Evolutionary conservation across 441 rosid genomes (phyloP).

Genomic region (Populus hybrid): DNA sequence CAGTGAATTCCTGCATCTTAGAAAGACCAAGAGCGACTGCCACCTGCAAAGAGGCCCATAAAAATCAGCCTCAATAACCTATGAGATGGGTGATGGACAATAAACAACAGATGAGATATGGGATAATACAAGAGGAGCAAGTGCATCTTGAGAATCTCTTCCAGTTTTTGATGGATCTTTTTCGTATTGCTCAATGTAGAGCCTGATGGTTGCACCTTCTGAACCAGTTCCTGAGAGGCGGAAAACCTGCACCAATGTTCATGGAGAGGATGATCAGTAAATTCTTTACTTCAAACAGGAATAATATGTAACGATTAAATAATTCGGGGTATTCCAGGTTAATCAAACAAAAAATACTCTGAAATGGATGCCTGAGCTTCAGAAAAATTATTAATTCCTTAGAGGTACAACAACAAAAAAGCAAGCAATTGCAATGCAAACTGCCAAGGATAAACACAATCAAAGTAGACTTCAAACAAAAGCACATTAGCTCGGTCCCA

Average conservation of each 20-base stretch:
- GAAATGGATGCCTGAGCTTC: not conserved
- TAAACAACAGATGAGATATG: not conserved
- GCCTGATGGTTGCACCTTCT: slow-evolving; percentile 96
- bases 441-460: not conserved
- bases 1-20: slow-evolving; percentile 83
- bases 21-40: slow-evolving; percentile 88
- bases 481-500: not conserved
- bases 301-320: not conserved
- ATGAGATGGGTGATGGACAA: not conserved
- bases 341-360: not conserved
- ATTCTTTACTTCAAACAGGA: not conserved
- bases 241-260: slow-evolving; percentile 55
- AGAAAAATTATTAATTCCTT: too few relatives aligned
- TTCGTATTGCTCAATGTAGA: slow-evolving; percentile 94
- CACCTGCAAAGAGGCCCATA: slow-evolving; percentile 44
- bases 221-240: slow-evolving; percentile 99
- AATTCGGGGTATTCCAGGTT: not conserved
- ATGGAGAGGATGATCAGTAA: not conserved
- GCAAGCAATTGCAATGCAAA: not conserved
- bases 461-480: not conserved
- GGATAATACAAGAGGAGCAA: slow-evolving; percentile 76
- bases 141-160: slow-evolving; percentile 85
- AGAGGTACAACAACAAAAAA: too few relatives aligned
- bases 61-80: not conserved
- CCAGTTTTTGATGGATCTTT: slow-evolving; percentile 86